These are phyloP conservation scores for Cytospora leucostoma DNA, from an alignment of 2,329 filamentous ascomycete genomes.

Conservation along the genomic window DNA sequence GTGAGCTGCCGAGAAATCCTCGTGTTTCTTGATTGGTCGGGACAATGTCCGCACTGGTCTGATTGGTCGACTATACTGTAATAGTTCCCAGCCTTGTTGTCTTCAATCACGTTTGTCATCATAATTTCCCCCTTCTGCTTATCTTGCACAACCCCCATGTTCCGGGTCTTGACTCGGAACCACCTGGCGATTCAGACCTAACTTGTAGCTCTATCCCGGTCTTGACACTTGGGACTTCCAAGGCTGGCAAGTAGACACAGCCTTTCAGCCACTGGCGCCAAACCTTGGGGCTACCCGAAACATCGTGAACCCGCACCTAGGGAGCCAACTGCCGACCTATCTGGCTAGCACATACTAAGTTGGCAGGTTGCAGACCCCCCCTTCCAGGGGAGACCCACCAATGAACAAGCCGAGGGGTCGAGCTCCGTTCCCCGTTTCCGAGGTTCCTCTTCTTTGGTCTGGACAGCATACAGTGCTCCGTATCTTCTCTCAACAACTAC, in stretches of 20 bases:
- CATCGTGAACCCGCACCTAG: background rate
- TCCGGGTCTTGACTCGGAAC: background rate
- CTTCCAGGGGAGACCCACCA: background rate
- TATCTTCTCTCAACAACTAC: background rate
- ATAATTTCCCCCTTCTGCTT: background rate
- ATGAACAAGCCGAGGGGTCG: background rate
- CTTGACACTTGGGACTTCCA: background rate
- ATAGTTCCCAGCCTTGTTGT: background rate
- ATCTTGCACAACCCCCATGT: background rate
- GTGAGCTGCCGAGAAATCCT: background rate
- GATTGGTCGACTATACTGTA: background rate
- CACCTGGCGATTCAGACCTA: background rate
- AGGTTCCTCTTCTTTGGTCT: background rate
- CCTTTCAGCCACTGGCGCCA: background rate
- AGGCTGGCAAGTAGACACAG: background rate
- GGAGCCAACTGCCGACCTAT: background rate
- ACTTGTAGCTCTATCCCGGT: background rate
- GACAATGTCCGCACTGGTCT: background rate
- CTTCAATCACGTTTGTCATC: background rate
- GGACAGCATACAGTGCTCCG: background rate
- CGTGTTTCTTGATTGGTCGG: background rate
- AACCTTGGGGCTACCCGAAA: background rate
- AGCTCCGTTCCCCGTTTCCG: background rate
- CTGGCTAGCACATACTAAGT: background rate
- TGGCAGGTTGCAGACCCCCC: background rate